Conservation (phyloP, 2,329 filamentous ascomycete genomes). For the Pestalotiopsis sp. region DNA sequence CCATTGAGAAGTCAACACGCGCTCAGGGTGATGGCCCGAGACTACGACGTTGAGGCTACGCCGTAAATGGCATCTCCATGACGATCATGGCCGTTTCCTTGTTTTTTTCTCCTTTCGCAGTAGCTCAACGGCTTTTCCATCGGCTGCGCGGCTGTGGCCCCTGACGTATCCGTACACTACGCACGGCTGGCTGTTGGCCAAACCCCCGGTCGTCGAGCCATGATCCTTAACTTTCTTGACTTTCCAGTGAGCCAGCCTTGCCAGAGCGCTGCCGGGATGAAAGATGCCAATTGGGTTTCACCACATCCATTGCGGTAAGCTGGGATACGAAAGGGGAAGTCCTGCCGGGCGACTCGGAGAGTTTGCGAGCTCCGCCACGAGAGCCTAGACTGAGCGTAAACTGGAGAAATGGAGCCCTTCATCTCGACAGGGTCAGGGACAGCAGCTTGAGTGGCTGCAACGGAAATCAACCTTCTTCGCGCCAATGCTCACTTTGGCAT, state of each 20-base stretch:
- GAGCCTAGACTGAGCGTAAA: slow-evolving; percentile 5
- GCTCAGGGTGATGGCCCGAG: not conserved
- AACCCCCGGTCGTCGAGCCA: not conserved
- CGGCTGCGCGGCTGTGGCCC: not conserved
- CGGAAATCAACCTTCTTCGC: not conserved
- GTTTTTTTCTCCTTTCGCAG: not conserved
- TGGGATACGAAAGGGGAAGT: slow-evolving; percentile 7
- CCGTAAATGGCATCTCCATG: not conserved
- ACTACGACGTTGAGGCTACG: not conserved
- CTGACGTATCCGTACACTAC: not conserved
- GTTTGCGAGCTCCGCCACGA: not conserved
- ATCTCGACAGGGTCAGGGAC: not conserved
- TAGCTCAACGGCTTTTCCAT: not conserved
- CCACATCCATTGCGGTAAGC: not conserved
- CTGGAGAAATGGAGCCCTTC: slow-evolving; percentile 9
- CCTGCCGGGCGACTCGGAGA: slow-evolving; percentile 6
- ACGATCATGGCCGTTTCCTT: slow-evolving; percentile 5
- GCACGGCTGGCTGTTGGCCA: not conserved
- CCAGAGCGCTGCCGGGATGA: not conserved
- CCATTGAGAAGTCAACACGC: not conserved
- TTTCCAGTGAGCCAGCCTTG: slow-evolving; percentile 1
- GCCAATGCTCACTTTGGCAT: not conserved
- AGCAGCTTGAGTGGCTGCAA: not conserved
- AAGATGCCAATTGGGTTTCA: not conserved
- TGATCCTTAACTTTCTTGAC: not conserved